A percentile compares a stretch with the other conserved stretches of the same genome.
These are phyloP conservation scores for Cutaneotrichosporon mucoides DNA, from an alignment of 1,284 basidiomycete genomes.

Conservation along the genomic window DNA sequence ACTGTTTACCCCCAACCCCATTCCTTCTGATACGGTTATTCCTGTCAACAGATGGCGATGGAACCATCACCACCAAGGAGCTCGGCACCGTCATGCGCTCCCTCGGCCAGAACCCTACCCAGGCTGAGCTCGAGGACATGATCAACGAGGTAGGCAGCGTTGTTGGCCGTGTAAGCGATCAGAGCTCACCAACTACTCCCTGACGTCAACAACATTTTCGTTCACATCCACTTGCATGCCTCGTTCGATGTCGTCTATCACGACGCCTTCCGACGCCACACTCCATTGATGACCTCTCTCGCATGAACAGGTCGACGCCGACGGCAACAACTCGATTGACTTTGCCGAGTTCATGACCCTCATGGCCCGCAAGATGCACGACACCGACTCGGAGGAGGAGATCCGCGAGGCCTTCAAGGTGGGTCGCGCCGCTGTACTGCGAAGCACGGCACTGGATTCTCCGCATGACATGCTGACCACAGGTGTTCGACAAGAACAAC, in stretches of 20 bases:
- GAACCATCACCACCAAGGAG: slow-evolving; percentile 93
- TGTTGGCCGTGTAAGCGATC: too few species aligned
- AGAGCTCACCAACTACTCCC: too few species aligned
- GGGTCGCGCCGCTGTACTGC: slow-evolving; percentile 3
- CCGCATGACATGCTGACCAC: neutral
- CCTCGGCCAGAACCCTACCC: slow-evolving; percentile 92
- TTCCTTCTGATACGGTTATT: too few species aligned
- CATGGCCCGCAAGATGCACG: slow-evolving; percentile 95
- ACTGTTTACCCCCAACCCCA: too few species aligned
- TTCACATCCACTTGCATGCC: too few species aligned
- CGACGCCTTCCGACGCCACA: too few species aligned
- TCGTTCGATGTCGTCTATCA: too few species aligned
- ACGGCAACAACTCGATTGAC: slow-evolving; percentile 83
- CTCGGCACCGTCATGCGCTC: slow-evolving; percentile 97
- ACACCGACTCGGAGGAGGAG: slow-evolving; percentile 74
- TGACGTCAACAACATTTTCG: too few species aligned
- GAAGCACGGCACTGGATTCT: too few species aligned
- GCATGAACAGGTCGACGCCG: slow-evolving; percentile 53
- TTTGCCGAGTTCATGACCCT: slow-evolving; percentile 92
- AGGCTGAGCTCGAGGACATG: slow-evolving; percentile 94
- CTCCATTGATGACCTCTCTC: neutral
- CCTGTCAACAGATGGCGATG: slow-evolving; percentile 72
- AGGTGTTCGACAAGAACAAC: slow-evolving; percentile 63
- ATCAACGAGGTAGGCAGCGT: slow-evolving; percentile 70
- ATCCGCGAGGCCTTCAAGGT: slow-evolving; percentile 63